A percentile compares a stretch with the other conserved stretches of the same genome.
These are phyloP conservation scores for Rhizoclosmatium sp. DNA, from an alignment of 192 early-diverging fungal genomes.

Conservation along the genomic window DNA sequence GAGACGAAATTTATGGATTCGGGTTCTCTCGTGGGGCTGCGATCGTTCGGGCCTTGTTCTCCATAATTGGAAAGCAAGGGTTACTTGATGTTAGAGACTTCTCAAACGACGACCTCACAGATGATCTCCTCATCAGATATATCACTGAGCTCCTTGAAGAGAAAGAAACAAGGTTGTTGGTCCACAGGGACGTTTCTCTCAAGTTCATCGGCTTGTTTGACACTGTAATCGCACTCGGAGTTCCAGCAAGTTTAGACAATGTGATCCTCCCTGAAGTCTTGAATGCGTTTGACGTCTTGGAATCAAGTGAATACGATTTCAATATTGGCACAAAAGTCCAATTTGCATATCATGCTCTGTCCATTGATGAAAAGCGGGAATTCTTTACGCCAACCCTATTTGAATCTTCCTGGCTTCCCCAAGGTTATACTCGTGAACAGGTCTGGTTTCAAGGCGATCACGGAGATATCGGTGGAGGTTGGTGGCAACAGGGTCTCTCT, in stretches of 20 bases:
- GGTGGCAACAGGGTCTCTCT: constrained; percentile 36
- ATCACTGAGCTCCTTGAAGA: background rate
- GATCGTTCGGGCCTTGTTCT: constrained; percentile 33
- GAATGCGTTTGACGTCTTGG: constrained; percentile 1
- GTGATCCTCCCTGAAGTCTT: background rate
- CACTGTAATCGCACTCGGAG: constrained; percentile 16
- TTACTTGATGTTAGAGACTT: constrained; percentile 18
- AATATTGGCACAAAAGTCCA: constrained; percentile 13
- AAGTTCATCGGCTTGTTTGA: constrained; percentile 34
- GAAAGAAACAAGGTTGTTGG: background rate
- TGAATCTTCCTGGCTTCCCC: background rate
- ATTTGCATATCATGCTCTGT: constrained; percentile 29
- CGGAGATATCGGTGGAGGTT: constrained; percentile 40
- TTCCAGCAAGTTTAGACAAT: constrained; percentile 6
- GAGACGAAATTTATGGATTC: constrained; percentile 38
- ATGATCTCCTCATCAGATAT: too few relatives aligned
- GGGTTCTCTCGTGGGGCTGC: constrained; percentile 37
- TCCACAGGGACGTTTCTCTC: constrained; percentile 8
- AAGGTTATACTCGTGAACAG: background rate
- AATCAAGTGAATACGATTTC: constrained; percentile 31
- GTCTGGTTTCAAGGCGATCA: constrained; percentile 37
- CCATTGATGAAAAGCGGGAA: constrained; percentile 36
- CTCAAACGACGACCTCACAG: constrained; percentile 5
- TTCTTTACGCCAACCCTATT: constrained; percentile 24
- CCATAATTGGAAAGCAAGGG: constrained; percentile 23